phyloP scores from a whole-genome alignment of 257 asterid genomes.

The Scutellaria galericulata region DNA sequence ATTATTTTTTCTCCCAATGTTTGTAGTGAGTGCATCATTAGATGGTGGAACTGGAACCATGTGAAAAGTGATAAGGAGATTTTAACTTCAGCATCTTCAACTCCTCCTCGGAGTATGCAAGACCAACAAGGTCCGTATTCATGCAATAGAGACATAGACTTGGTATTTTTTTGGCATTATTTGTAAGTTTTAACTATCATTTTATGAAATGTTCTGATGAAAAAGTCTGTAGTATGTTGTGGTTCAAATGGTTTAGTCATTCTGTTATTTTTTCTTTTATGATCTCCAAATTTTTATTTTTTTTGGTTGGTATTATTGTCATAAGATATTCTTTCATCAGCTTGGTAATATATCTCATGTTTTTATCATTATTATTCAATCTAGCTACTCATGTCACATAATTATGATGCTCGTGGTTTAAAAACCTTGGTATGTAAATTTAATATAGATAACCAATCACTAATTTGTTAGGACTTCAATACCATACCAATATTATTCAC shows the following conservation, averaged over 20 bases:
- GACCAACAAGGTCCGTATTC: constrained; percentile 55
- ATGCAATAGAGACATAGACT: constrained; percentile 2
- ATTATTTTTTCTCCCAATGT: constrained; percentile 16
- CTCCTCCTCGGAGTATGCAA: constrained; percentile 45
- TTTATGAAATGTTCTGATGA: background rate
- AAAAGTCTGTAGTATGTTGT: background rate
- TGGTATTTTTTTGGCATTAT: background rate
- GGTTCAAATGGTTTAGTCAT: background rate
- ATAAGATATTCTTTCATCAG: background rate
- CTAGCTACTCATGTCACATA: background rate
- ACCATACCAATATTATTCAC: background rate
- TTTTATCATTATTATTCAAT: constrained; percentile 5
- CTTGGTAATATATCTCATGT: background rate
- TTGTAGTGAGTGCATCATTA: constrained; percentile 79
- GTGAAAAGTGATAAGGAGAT: constrained; percentile 50
- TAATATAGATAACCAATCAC: background rate
- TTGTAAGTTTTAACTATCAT: background rate
- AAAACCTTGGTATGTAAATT: background rate
- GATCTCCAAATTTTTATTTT: background rate
- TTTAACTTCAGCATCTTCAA: constrained; percentile 45
- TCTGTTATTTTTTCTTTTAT: background rate
- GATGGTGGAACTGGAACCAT: constrained; percentile 87
- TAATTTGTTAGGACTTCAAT: background rate
- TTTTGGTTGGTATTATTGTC: background rate
- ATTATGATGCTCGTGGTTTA: background rate